Evolutionary conservation across 768 basidiomycete species (phyloP), one percentile per base, ranked within the genome.

Genomic region (Collybia nuda): DNA sequence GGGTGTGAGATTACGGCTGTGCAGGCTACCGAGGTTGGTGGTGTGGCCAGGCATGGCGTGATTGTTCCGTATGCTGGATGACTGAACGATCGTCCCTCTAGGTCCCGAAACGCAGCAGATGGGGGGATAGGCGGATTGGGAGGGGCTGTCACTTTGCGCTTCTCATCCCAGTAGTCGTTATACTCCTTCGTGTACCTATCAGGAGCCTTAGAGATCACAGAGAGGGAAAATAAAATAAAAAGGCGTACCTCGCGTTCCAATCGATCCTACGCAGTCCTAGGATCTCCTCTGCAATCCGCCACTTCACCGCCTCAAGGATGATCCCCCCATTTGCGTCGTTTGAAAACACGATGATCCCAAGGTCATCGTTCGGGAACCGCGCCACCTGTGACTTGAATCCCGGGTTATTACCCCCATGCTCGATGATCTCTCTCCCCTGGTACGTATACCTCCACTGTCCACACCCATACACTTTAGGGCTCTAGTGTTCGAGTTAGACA

Each of bases 391-490:
- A 62, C 38, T 62, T 62, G 48, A 62, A 75, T 1, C 74, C 74
- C 1, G 73, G 71, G 50, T 71, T 70, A 40, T 59, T 66, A 2
- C 76, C 74, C 2, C 72, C 72, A 54, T 78, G 75, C 48, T 76
- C 74, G 36, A 78, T 66, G 7, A 75, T 59, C 43, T 74, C 72
- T 42, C 68, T 66, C 3, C 74, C 74, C 19, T 65, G 70, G 43
- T 75, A 75, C 0, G 71, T 64, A 48, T 64, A 74, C 8, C 69
- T 51, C 55, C 62, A 66, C 56, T 75, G 75, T 8, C 67, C 75
- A 14, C 65, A 64, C 0, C 73, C 75, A 32, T 77, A 76, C 0
- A 73, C 67, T 28, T 59, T 66, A 0, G 70, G 65, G 43, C 70
- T 71, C 75, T 75, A 46, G 2, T 37, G 22, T 5, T 2, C 14